These are phyloP conservation scores for Cordyceps fumosorosea DNA, from an alignment of 2,329 filamentous ascomycete genomes.

Conservation along the genomic window DNA sequence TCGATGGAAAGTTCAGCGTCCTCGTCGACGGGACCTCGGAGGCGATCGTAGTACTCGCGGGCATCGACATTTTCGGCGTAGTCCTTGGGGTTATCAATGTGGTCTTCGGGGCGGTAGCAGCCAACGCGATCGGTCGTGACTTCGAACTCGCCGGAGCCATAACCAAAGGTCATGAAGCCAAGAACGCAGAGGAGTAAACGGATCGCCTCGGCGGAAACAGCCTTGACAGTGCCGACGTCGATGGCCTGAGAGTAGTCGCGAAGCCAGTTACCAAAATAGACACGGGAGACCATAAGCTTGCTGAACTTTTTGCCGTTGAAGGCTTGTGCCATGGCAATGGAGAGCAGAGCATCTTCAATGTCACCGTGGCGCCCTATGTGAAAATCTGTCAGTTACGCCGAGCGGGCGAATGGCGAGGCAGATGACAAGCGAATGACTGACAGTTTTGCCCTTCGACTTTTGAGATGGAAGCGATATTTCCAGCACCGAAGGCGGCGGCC, in stretches of 20 bases:
- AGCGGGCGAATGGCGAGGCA: background rate
- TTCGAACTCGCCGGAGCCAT: slow-evolving; percentile 73
- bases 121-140: slow-evolving; percentile 71
- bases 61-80: slow-evolving; percentile 88
- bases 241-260: slow-evolving; percentile 90
- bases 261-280: slow-evolving; percentile 97
- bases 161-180: slow-evolving; percentile 70
- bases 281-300: slow-evolving; percentile 79
- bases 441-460: slow-evolving; percentile 80
- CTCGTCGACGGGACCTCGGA: slow-evolving; percentile 79
- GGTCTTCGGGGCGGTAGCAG: slow-evolving; percentile 67
- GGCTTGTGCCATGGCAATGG: slow-evolving; percentile 52
- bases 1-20: slow-evolving; percentile 72
- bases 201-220: slow-evolving; percentile 84
- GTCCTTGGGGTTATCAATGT: slow-evolving; percentile 70
- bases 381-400: slow-evolving; percentile 12
- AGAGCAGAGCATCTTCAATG: slow-evolving; percentile 84
- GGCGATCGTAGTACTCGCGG: slow-evolving; percentile 69
- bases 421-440: slow-evolving; percentile 29
- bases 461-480: slow-evolving; percentile 77
- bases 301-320: slow-evolving; percentile 69
- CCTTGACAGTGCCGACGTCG: slow-evolving; percentile 86
- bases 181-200: slow-evolving; percentile 83
- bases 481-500: slow-evolving; percentile 74
- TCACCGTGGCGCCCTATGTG: slow-evolving; percentile 71